Conservation (phyloP, 2,329 filamentous ascomycete species). For the Fusarium proliferatum region DNA sequence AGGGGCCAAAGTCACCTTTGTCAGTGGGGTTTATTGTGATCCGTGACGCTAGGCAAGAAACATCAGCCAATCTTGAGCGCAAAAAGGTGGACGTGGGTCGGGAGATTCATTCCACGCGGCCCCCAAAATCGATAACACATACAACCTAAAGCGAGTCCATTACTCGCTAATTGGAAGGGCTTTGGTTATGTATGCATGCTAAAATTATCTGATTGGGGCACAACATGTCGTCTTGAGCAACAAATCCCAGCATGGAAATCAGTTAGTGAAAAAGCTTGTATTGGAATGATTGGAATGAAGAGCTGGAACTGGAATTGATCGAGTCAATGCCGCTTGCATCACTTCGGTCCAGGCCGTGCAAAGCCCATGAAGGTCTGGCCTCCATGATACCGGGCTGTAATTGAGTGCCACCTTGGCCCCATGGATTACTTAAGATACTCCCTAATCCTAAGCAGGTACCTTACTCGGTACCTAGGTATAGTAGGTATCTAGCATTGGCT, state of each 20-base stretch:
- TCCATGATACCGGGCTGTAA: background rate
- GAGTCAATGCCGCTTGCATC: slow-evolving; percentile 37
- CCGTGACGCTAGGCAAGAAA: slow-evolving; percentile 8
- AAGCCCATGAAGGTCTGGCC: background rate
- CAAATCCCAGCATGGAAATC: background rate
- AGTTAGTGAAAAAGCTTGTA: background rate
- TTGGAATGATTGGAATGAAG: slow-evolving; percentile 29
- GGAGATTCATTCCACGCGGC: slow-evolving; percentile 24
- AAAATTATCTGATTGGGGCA: background rate
- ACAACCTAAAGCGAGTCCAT: background rate
- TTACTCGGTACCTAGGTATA: no score
- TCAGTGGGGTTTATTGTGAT: slow-evolving; percentile 14
- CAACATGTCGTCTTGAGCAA: background rate
- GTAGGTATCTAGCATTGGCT: slow-evolving; percentile 8
- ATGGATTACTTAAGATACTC: slow-evolving; percentile 1
- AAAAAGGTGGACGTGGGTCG: slow-evolving; percentile 10
- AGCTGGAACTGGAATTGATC: slow-evolving; percentile 4
- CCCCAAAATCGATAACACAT: background rate
- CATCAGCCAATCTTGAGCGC: slow-evolving; percentile 18
- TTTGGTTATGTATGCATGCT: background rate
- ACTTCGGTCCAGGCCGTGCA: slow-evolving; percentile 8
- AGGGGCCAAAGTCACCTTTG: slow-evolving; percentile 13
- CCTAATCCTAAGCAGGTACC: background rate
- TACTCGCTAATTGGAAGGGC: background rate
- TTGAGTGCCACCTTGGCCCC: background rate